Evolutionary conservation across 352 stramenopile genomes (phyloP).

Genomic region (Globisporangium alternatum): DNA sequence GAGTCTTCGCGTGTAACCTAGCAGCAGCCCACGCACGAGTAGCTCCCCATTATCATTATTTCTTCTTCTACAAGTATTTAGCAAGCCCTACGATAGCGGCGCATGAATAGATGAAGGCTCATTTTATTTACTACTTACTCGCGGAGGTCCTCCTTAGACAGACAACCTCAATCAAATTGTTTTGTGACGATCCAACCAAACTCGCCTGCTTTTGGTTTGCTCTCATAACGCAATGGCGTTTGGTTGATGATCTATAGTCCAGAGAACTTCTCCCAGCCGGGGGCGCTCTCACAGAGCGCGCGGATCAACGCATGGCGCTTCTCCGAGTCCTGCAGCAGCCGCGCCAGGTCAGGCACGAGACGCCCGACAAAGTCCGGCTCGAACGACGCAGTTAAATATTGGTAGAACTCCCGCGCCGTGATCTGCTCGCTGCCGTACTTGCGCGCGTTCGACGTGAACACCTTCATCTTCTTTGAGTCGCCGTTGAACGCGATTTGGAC

Average conservation of each 20-base stretch:
- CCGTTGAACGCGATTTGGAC: constrained; percentile 70
- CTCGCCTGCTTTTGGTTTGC: not conserved
- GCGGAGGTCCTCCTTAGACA: constrained; percentile 1
- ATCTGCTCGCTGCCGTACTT: constrained; percentile 86
- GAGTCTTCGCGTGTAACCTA: constrained; percentile 32
- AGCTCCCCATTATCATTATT: constrained; percentile 3
- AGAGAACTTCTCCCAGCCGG: constrained; percentile 81
- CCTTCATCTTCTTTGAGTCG: constrained; percentile 84
- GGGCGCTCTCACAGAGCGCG: constrained; percentile 79
- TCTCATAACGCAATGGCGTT: not conserved
- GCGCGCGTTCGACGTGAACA: constrained; percentile 79
- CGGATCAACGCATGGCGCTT: constrained; percentile 82
- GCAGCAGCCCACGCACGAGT: not conserved
- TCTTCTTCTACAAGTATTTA: too few species aligned
- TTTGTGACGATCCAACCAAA: not conserved
- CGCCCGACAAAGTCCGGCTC: constrained; percentile 85
- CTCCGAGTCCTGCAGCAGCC: constrained; percentile 80
- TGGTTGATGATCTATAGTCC: constrained; percentile 41
- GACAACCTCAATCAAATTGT: constrained; percentile 1
- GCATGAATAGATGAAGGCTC: constrained; percentile 5
- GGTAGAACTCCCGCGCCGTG: constrained; percentile 85
- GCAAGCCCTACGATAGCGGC: not conserved
- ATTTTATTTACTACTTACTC: constrained; percentile 17
- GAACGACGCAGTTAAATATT: constrained; percentile 88
- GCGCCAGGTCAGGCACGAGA: constrained; percentile 80